Evolutionary conservation across 208 protist species (phyloP).

Genomic region (Porcisia hertigi): DNA sequence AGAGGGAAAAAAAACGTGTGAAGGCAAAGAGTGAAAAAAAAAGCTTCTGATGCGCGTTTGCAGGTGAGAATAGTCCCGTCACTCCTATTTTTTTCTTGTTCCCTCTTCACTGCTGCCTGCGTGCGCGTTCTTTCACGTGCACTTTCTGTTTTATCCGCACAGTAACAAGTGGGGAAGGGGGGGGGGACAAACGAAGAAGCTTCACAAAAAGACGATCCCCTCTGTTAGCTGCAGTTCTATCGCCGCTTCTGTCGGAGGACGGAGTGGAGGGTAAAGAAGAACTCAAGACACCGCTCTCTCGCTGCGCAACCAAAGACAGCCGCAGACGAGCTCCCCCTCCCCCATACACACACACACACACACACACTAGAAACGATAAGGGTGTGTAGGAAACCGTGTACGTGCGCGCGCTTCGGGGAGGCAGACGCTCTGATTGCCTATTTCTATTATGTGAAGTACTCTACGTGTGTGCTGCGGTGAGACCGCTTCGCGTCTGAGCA

Average conservation of each 20-base stretch:
- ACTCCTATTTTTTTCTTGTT: too few species aligned
- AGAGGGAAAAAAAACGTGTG: too few species aligned
- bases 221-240: neutral
- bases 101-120: neutral
- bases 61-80: neutral
- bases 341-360: neutral
- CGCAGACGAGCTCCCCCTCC: neutral
- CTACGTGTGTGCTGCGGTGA: neutral
- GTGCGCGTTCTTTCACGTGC: neutral
- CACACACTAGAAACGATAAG: neutral
- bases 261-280: too few species aligned
- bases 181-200: neutral
- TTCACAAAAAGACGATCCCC: neutral
- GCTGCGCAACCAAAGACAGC: neutral
- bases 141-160: neutral
- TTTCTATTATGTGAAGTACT: constrained; percentile 1
- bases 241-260: neutral
- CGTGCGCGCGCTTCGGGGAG: neutral
- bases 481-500: neutral
- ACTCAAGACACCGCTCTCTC: neutral
- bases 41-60: neutral
- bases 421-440: neutral
- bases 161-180: too few species aligned
- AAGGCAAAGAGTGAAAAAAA: neutral
- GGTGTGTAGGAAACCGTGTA: neutral